Percentiles rank a stretch among this genome's conserved stretches.
These are phyloP conservation scores for Fusarium pininemorale DNA, from an alignment of 2,329 filamentous ascomycete species.

Conservation along the genomic window DNA sequence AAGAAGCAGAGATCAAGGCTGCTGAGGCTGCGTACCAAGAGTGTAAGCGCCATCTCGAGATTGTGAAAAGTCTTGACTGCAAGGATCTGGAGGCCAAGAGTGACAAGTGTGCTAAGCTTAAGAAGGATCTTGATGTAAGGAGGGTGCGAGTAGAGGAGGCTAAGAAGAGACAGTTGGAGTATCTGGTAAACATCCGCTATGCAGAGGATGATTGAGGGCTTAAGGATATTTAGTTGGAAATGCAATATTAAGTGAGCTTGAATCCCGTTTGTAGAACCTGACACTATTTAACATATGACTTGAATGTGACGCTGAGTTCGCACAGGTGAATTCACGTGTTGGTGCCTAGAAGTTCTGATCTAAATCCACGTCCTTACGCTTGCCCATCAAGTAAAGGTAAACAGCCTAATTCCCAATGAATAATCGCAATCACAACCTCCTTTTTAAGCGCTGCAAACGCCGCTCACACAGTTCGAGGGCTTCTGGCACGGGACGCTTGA, in stretches of 20 bases:
- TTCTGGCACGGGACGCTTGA: neutral
- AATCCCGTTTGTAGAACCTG: accelerated
- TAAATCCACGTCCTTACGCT: accelerated
- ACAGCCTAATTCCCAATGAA: accelerated
- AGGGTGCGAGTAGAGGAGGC: neutral
- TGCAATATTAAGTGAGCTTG: accelerated
- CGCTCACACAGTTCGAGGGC: neutral
- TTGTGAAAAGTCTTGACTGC: neutral
- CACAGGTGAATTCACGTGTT: neutral
- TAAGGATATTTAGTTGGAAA: accelerated
- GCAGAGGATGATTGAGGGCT: neutral
- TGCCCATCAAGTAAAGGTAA: neutral
- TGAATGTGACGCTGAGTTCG: neutral
- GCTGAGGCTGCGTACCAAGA: neutral
- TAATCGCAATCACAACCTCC: accelerated
- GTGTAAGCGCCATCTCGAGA: neutral
- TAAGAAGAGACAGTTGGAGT: neutral
- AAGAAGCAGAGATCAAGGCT: neutral
- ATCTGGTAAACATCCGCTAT: neutral
- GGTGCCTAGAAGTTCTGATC: neutral
- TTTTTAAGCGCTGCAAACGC: neutral
- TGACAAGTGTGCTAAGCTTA: accelerated
- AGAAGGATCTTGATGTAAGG: neutral
- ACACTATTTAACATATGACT: too few relatives aligned
- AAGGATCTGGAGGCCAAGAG: accelerated